A percentile compares a stretch with the other conserved stretches of the same genome.
These are phyloP conservation scores for Talaromyces liani DNA, from an alignment of 495 filamentous ascomycete species.

Conservation along the genomic window DNA sequence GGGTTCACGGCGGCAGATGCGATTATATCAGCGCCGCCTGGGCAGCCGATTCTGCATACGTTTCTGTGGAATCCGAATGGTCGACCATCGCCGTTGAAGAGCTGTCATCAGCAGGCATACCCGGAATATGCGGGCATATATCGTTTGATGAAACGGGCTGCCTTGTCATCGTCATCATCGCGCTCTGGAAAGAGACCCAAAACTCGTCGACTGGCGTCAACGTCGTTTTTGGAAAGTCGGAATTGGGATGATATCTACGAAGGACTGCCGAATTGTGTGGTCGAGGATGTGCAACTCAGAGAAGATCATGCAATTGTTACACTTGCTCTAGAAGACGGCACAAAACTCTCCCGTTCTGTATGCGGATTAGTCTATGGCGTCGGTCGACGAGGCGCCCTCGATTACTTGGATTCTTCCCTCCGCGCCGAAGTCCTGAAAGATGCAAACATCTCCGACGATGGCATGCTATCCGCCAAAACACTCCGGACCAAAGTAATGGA, in stretches of 20 bases:
- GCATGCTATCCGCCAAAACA: conserved; percentile 45
- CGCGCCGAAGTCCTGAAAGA: conserved; percentile 38
- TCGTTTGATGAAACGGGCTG: conserved; percentile 53
- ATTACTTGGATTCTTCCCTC: conserved; percentile 45
- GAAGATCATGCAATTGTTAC: conserved; percentile 31
- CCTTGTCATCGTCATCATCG: conserved; percentile 15
- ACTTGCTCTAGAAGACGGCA: conserved; percentile 40
- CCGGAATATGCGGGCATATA: conserved; percentile 62
- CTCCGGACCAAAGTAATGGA: conserved; percentile 47
- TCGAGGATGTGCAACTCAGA: conserved; percentile 32
- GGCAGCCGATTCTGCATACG: conserved; percentile 52
- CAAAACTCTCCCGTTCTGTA: conserved; percentile 34
- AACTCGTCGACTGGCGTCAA: conserved; percentile 30
- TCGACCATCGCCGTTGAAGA: conserved; percentile 50
- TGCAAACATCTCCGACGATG: conserved; percentile 15
- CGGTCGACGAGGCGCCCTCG: conserved; percentile 51
- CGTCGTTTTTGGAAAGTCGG: conserved; percentile 36
- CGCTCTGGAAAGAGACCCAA: conserved; percentile 17
- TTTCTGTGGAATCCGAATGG: conserved; percentile 55
- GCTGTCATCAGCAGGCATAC: conserved; percentile 58
- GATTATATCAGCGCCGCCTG: conserved; percentile 45
- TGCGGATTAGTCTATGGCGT: conserved; percentile 52
- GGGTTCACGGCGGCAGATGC: conserved; percentile 60
- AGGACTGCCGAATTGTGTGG: conserved; percentile 50
- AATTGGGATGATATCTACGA: conserved; percentile 49